Conservation (phyloP, 495 filamentous ascomycete species). For the Annulohypoxylon maeteangense region DNA sequence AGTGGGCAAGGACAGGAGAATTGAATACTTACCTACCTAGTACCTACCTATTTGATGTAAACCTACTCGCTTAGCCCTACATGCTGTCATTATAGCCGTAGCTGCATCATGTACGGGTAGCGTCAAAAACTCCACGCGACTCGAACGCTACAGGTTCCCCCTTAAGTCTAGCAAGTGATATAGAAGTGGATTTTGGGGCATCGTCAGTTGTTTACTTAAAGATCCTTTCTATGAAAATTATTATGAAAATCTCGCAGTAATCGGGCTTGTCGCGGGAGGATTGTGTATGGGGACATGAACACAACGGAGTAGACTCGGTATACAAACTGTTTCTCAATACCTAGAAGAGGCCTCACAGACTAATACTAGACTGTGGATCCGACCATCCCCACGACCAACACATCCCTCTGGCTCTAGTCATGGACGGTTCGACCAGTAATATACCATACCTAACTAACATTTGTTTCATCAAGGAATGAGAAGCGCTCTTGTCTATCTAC, state of each 20-base stretch:
- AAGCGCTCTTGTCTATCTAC: background rate
- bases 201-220: too few relatives aligned
- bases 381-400: background rate
- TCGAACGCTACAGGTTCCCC: background rate
- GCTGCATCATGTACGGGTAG: background rate
- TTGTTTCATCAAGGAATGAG: background rate
- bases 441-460: background rate
- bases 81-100: background rate
- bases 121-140: background rate
- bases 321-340: too few relatives aligned
- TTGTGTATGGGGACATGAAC: background rate
- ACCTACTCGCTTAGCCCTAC: background rate
- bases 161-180: background rate
- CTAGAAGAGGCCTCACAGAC: slow-evolving; percentile 1
- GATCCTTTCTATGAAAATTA: background rate
- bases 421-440: background rate
- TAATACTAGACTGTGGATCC: background rate
- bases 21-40: background rate
- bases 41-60: too few relatives aligned
- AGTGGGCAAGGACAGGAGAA: background rate
- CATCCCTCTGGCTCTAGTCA: background rate
- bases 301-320: background rate
- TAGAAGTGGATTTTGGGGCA: background rate
- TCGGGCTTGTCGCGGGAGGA: background rate
- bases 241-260: background rate